phyloP scores from a whole-genome alignment of 495 filamentous ascomycete species.

The Bathelium albidoporum region DNA sequence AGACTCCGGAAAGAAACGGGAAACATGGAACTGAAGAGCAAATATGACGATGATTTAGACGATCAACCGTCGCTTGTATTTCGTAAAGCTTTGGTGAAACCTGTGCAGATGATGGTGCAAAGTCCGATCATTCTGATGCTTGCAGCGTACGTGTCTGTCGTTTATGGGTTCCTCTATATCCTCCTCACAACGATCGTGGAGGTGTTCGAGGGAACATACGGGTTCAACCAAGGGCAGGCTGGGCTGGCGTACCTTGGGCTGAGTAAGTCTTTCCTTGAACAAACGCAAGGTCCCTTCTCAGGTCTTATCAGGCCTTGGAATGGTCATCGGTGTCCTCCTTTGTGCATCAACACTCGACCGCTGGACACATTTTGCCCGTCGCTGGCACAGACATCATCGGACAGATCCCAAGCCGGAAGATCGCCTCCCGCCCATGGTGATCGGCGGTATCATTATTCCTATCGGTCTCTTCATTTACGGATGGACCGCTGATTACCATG shows the following conservation, averaged over 20 bases:
- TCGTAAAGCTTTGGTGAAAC: conserved; percentile 36
- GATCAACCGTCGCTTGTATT: conserved; percentile 15
- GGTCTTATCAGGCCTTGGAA: conserved; percentile 41
- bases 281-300: not conserved
- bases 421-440: conserved; percentile 42
- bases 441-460: conserved; percentile 5
- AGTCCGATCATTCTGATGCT: conserved; percentile 41
- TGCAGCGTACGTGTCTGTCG: conserved; percentile 39
- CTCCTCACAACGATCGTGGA: conserved; percentile 43
- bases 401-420: conserved; percentile 34
- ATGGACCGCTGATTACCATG: not conserved
- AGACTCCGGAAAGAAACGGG: conserved; percentile 4
- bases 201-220: conserved; percentile 39
- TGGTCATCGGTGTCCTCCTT: conserved; percentile 29
- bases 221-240: conserved; percentile 35
- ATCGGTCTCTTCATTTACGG: not conserved
- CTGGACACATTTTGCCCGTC: no score
- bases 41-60: not conserved
- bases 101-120: conserved; percentile 37
- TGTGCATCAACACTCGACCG: conserved; percentile 5
- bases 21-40: not conserved
- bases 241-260: conserved; percentile 43
- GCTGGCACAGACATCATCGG: no score
- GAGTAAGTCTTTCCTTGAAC: conserved; percentile 32
- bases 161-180: conserved; percentile 46